Evolutionary conservation across 306 rosid genomes (phyloP), one percentile per base, ranked within the genome.

Genomic region (Trifolium fragiferum): DNA sequence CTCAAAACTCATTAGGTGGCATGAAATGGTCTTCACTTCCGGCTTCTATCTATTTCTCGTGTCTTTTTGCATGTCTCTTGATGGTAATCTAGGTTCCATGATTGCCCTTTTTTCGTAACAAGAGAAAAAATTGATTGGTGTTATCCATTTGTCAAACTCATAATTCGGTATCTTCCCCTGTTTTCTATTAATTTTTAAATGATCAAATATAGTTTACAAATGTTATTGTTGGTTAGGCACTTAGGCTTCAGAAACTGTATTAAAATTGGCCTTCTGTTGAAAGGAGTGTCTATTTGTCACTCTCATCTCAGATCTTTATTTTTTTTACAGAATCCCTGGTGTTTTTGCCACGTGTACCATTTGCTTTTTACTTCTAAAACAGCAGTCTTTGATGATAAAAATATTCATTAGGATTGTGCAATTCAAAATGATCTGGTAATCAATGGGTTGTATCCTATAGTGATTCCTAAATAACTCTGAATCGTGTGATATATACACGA

Each of bases 41-140:
- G 55, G n/a, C 25, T 62, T 9, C 25, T 27, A 57, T 62, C 14
- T 62, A 35, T 74, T 12, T 73, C 44, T 7, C 5, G 13, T 2
- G 9, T 47, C 8, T 66, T 53, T 27, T 18, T 27, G 21, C 67
- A 16, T 23, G 49, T 9, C 37, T 54, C 43, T 4, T 74, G 20
- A 40, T 69, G 60, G 46, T 18, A 23, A 27, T 37, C 68, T 57
- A 19, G 16, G 59, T 78, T 62, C 43, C 11, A 3, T 20, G 70
- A 19, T 19, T 20, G 16, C 3, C 54, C 20, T 67, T 15, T 75
- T 75, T 68, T 72, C 18, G 18, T 25, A 16, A n/a, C 13, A 33
- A 27, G 9, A 9, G 57, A 4, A 51, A 49, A 49, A 64, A 75
- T 13, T 58, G 25, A 25, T 64, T 11, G 8, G 41, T 27, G 23